Evolutionary conservation across 2,329 filamentous ascomycete genomes (phyloP), one percentile per base, ranked within the genome.

Genomic region (Penicillium capsulatum): DNA sequence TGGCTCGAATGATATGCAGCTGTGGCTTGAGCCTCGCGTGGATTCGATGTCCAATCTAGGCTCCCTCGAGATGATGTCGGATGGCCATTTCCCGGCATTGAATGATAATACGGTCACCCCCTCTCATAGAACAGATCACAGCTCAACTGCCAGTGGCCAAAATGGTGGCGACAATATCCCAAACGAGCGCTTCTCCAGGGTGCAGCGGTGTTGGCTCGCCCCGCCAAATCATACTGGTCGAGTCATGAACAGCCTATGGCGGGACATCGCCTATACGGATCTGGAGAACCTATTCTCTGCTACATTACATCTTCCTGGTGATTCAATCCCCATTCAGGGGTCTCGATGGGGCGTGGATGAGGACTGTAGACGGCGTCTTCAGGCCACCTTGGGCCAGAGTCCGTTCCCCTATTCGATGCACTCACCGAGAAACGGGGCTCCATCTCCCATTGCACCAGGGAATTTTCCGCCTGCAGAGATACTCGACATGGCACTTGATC

Each of bases 401-500:
- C n/a, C 44, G 9, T 45, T 42, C 19, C 40, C 38, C 17, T 45
- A 44, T 24, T 51, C 48, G 8, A 33, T 50, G 27, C 53, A 53
- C 13, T 48, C 47, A 2, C 40, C 53, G 13, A 41, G 34, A 7
- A 46, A 51, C 26, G 42, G 40, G 17, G 40, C 32, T 26, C 26
- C 49, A 5, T 48, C 48, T 34, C 50, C 60, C 16, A 40, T 43
- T 2, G 43, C 48, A 29, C 53, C 54, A 32, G 47, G 34, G 42
- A 63, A 47, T 54, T 76, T 66, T 51, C 74, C 68, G 24, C 72
- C 73, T 2, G 69, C 72, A 3, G 73, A 76, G 47, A 71, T 76
- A 6, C 57, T 77, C 8, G 73, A 76, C 42, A 75, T 76, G 53
- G 71, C 72, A 7, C 53, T 77, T 14, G 73, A 76, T 50, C 66